Conservation (phyloP, 192 early-diverging fungal species). For the Entrophospora sp. region DNA sequence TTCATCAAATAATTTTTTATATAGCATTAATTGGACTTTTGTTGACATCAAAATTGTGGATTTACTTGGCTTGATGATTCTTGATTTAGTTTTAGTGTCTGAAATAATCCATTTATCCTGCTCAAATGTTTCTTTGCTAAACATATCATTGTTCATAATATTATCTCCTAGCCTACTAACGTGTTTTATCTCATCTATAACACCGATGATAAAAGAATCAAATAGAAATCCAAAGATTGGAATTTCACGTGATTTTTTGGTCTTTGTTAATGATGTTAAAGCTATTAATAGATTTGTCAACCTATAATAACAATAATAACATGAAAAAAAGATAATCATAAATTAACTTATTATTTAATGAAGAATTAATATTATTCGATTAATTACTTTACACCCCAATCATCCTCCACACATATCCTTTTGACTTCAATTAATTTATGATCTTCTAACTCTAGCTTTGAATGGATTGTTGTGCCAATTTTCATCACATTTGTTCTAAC, state of each 20-base stretch:
- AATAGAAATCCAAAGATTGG: constrained; percentile 19
- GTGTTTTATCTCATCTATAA: background rate
- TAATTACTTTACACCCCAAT: constrained; percentile 4
- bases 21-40: constrained; percentile 14
- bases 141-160: background rate
- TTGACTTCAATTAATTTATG: background rate
- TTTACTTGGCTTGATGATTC: background rate
- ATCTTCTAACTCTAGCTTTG: background rate
- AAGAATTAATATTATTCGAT: background rate
- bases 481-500: background rate
- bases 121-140: background rate
- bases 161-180: background rate
- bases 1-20: constrained; percentile 18
- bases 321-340: background rate
- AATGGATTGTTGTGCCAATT: background rate
- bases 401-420: background rate
- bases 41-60: background rate
- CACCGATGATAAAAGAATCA: constrained; percentile 1
- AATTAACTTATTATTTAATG: background rate
- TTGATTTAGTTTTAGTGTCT: constrained; percentile 6
- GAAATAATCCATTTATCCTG: background rate
- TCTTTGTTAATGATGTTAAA: background rate
- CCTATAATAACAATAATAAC: too few relatives aligned
- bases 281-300: background rate
- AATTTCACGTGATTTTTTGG: constrained; percentile 1